Evolutionary conservation across 805 yeast species (phyloP), one percentile per base, ranked within the genome.

Genomic region (Candida nemodendra): DNA sequence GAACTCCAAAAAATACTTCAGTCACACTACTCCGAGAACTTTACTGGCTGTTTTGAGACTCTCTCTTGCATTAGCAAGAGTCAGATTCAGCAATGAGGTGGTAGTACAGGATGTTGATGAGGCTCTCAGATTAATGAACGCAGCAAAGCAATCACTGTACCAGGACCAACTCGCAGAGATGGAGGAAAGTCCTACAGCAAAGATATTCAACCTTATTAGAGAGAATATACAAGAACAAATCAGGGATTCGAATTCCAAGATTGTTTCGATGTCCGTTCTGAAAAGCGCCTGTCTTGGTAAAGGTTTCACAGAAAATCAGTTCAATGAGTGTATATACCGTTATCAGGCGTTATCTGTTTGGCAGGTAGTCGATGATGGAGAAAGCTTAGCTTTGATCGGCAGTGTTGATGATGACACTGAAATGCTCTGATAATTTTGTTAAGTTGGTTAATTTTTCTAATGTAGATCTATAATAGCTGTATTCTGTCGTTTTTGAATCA

Each of bases 11-110:
- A 76, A 76, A 53, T 84, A 88, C 38, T 91, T 91, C 59, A 79
- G 90, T 32, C 97, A 90, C 64, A 84, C 95, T 15, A 90, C 99
- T 1, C 97, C 98, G 41, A 82, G 99, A 71, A 89, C 98, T 2
- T 72, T 93, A 45, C 71, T 93, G 41, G 98, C 93, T 51, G 82
- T 95, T 34, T 67, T 93, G 50, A 81, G 99, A 67, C 72, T 93
- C 73, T 77, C 99, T 1, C 98, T 91, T 66, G 99, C 97, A 1
- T 72, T 86, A 46, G 98, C 99, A 0, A 76, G 96, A 53, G 72
- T 93, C 41, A 74, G 97, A 56, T 87, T 93, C 59, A 81, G 81
- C 41, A 72, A 82, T 45, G 65, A 57, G 14, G 98, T 93, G 6
- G 72, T 69, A 22, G 65, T 71, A 29, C 85, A 78, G 41, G 98